phyloP scores from a whole-genome alignment of 2,329 filamentous ascomycete genomes.

The Elsinoe perseae region DNA sequence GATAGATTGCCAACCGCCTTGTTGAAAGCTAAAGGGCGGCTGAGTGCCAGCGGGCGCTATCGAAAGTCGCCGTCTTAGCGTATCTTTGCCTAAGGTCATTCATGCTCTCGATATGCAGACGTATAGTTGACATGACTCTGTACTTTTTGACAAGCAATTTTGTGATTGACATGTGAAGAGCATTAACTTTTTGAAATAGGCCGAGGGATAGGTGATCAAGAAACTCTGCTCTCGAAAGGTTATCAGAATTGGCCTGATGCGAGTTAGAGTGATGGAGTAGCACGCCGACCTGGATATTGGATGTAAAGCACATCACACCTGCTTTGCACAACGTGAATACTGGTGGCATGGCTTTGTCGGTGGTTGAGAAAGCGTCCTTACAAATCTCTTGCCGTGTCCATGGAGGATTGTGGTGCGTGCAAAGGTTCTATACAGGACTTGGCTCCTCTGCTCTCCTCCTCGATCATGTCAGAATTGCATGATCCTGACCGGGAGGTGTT shows the following conservation, averaged over 20 bases:
- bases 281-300: neutral
- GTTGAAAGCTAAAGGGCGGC: neutral
- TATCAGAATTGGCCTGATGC: neutral
- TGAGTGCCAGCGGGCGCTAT: conserved; percentile 12
- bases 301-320: neutral
- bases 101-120: neutral
- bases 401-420: too few relatives aligned
- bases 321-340: neutral
- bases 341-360: neutral
- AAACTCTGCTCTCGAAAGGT: neutral
- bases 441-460: neutral
- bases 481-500: neutral
- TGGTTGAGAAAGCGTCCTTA: neutral
- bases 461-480: conserved; percentile 4
- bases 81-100: neutral
- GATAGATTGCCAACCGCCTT: conserved; percentile 2
- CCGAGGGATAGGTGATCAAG: conserved; percentile 11
- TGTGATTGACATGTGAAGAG: conserved; percentile 8
- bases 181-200: neutral
- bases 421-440: neutral
- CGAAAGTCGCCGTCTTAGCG: conserved; percentile 6
- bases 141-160: conserved; percentile 5
- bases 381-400: neutral
- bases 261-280: neutral
- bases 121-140: conserved; percentile 8